A percentile compares a stretch with the other conserved stretches of the same genome.
phyloP scores from a whole-genome alignment of 345 rosid species.

The Geranium rotundifolium region DNA sequence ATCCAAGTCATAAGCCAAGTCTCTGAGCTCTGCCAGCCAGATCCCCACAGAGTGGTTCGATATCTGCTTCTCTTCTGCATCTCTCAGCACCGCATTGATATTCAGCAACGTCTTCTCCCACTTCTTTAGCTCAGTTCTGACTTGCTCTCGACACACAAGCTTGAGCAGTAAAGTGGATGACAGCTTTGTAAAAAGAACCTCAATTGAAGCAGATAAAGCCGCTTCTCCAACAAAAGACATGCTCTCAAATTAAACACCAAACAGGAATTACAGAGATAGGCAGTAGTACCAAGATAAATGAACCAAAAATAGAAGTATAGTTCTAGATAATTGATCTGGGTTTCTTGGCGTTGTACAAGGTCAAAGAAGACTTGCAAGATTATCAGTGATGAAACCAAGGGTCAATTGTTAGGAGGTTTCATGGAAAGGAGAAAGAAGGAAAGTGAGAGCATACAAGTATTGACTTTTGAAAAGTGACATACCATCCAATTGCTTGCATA shows the following conservation, averaged over 20 bases:
- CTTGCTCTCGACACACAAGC: neutral
- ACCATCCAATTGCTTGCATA: neutral
- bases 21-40: slow-evolving; percentile 15
- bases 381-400: neutral
- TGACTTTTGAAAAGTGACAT: neutral
- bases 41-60: neutral
- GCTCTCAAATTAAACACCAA: neutral
- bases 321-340: neutral
- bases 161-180: slow-evolving; percentile 10
- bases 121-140: slow-evolving; percentile 6
- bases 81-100: slow-evolving; percentile 7
- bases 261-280: neutral
- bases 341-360: neutral
- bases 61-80: slow-evolving; percentile 1
- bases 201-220: slow-evolving; percentile 1
- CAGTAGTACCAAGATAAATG: neutral
- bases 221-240: neutral
- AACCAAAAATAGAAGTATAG: too few species aligned
- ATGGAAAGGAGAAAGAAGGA: neutral
- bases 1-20: slow-evolving; percentile 15
- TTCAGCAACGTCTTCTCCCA: slow-evolving; percentile 6
- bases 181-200: slow-evolving; percentile 6
- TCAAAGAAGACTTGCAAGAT: neutral
- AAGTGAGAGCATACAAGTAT: neutral
- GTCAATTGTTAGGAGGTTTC: neutral